Percentiles rank a stretch among this genome's conserved stretches.
Conservation (phyloP, 2,329 filamentous ascomycete genomes). For the Ambrosiella xylebori region DNA sequence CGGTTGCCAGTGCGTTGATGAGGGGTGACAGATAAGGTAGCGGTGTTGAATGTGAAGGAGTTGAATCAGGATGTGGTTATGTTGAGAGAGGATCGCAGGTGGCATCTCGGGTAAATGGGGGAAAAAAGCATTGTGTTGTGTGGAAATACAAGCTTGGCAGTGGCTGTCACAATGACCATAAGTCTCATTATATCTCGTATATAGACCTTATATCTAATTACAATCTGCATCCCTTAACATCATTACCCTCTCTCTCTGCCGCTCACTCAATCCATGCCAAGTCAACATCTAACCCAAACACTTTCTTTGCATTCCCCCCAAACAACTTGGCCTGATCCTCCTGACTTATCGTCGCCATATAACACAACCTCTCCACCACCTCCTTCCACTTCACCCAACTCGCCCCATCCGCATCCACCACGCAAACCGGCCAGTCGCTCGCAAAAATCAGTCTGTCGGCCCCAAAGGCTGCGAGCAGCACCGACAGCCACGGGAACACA, state of each 20-base stretch:
- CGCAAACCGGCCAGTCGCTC: constrained; percentile 88
- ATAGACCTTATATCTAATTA: too few relatives aligned
- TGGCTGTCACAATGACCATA: too few relatives aligned
- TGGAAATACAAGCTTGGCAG: not conserved
- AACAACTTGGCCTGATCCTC: constrained; percentile 52
- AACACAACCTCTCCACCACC: constrained; percentile 51
- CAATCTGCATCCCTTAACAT: not conserved
- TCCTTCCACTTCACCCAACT: constrained; percentile 63
- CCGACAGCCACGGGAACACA: constrained; percentile 53
- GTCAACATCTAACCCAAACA: constrained; percentile 32
- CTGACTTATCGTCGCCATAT: constrained; percentile 41
- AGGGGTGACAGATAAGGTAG: constrained; percentile 6
- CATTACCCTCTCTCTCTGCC: not conserved
- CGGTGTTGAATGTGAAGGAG: constrained; percentile 3
- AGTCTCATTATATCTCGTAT: too few relatives aligned
- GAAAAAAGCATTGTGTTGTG: not conserved
- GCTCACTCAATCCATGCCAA: constrained; percentile 3
- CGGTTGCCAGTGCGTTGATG: constrained; percentile 2
- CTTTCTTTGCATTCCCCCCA: constrained; percentile 52
- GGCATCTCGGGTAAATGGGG: not conserved
- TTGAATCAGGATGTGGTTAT: constrained; percentile 9
- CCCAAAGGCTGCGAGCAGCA: constrained; percentile 56
- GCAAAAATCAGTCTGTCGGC: constrained; percentile 67
- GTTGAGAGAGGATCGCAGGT: not conserved
- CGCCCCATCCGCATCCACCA: constrained; percentile 29